A percentile compares a stretch with the other conserved stretches of the same genome.
These are phyloP conservation scores for Dendrobium chrysotoxum DNA, from an alignment of 106 monocot species.

Conservation along the genomic window DNA sequence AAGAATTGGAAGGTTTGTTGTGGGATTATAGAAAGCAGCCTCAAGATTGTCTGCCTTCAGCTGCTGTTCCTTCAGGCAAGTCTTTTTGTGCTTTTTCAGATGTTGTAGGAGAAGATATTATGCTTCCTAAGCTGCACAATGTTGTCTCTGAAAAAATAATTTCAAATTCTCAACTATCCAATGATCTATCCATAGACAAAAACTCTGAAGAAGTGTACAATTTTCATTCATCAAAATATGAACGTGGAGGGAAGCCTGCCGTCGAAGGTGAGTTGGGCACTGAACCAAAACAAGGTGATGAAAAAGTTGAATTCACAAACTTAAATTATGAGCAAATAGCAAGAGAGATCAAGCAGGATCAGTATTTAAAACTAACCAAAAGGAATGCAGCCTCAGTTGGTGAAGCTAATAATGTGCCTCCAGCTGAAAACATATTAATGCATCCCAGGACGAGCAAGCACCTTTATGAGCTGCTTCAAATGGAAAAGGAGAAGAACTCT, in stretches of 20 bases:
- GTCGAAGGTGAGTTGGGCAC: conserved; percentile 1
- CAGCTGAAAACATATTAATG: conserved; percentile 7
- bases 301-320: conserved; percentile 9
- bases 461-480: conserved; percentile 87
- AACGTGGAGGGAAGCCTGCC: not conserved
- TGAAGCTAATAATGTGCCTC: not conserved
- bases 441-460: conserved; percentile 51
- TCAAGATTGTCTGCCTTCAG: conserved; percentile 7
- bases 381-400: not conserved
- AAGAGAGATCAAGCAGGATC: conserved; percentile 8
- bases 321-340: not conserved
- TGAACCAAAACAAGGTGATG: conserved; percentile 12
- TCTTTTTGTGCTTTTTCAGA: conserved; percentile 10
- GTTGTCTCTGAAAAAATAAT: conserved; percentile 13
- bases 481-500: conserved; percentile 65
- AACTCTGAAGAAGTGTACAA: conserved; percentile 8
- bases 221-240: conserved; percentile 1
- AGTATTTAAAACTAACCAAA: not conserved
- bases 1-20: conserved; percentile 85
- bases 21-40: conserved; percentile 81
- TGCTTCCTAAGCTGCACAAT: conserved; percentile 4
- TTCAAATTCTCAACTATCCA: conserved; percentile 10
- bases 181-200: conserved; percentile 9
- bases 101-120: conserved; percentile 8
- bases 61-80: conserved; percentile 21